Evolutionary conservation across 2,329 filamentous ascomycete genomes (phyloP).

Genomic region (Purpureocillium takamizusanense): DNA sequence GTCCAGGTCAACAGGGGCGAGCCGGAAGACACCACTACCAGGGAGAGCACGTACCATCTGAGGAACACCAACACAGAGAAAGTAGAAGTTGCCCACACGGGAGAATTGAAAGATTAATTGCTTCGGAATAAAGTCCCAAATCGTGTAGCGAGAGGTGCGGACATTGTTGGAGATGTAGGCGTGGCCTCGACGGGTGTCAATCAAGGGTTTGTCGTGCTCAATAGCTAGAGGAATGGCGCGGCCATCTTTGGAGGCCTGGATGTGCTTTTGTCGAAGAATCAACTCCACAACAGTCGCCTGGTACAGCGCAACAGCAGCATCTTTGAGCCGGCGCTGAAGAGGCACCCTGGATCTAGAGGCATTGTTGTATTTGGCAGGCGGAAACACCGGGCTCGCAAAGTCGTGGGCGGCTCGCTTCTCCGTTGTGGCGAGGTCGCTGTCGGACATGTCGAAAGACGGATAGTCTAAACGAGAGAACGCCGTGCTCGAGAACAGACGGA

Average conservation of each 20-base stretch:
- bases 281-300: constrained; percentile 33
- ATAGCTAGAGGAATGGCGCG: constrained; percentile 35
- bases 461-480: not conserved
- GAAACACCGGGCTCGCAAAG: not conserved
- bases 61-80: constrained; percentile 72
- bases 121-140: constrained; percentile 78
- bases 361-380: constrained; percentile 1
- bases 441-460: constrained; percentile 1
- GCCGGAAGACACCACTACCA: not conserved
- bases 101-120: constrained; percentile 82
- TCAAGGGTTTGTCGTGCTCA: constrained; percentile 27
- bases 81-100: constrained; percentile 80
- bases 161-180: constrained; percentile 54
- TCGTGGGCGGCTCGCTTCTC: not conserved
- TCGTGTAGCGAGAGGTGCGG: constrained; percentile 72
- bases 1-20: not conserved
- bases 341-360: constrained; percentile 1
- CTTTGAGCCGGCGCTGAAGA: constrained; percentile 10
- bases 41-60: constrained; percentile 46
- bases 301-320: constrained; percentile 18
- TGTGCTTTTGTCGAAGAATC: constrained; percentile 55
- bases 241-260: constrained; percentile 66
- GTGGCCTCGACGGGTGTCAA: constrained; percentile 40
- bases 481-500: not conserved
- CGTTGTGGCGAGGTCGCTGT: not conserved